Evolutionary conservation across 768 basidiomycete genomes (phyloP), one percentile per base, ranked within the genome.

Genomic region (Thelephora aurantiotincta): DNA sequence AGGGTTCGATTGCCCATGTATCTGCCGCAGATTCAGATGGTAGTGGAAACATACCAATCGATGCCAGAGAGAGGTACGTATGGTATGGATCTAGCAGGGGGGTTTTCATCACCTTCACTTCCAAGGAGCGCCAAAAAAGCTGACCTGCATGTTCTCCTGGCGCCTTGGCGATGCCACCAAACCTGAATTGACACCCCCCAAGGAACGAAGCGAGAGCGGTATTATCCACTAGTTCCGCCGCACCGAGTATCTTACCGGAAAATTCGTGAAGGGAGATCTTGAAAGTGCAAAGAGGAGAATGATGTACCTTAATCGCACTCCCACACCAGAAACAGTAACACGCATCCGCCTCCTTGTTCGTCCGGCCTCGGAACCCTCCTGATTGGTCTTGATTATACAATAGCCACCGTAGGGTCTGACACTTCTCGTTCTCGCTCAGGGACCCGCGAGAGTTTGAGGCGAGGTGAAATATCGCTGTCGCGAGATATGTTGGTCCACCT

Each of bases 301-400:
- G 18, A 19, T 19, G 43, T 52, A 93, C 93, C 58, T 74, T 63
- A 9, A 97, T 63, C 0, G 87, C 71, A 7, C 80, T 92, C 2
- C 87, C 82, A 54, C 83, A 84, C 94, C 94, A 99, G 62, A 96
- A 98, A 53, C 86, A 88, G 63, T 99, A 99, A 60, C 94, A 99
- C 2, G 91, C 87, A 53, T 98, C 94, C 5, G 83, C 75, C 3
- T 72, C 68, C 65, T 99, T 99, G 49, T 78, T 81, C 1, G 90
- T 90, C 19, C 94, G 73, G 2, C 94, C 94, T 54, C 82, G 69
- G 58, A 91, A 96, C 0, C 94, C 94, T 0, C 90, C 90, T 0
- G 69, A 68, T 0, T 56, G 51, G n/a, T 74, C 68, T 58, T 90
- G 91, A 45, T 83, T 85, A 41, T 78, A 74, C 13, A 80, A 51